Conservation (phyloP, 2,329 filamentous ascomycete genomes). For the Hortaea werneckii region DNA sequence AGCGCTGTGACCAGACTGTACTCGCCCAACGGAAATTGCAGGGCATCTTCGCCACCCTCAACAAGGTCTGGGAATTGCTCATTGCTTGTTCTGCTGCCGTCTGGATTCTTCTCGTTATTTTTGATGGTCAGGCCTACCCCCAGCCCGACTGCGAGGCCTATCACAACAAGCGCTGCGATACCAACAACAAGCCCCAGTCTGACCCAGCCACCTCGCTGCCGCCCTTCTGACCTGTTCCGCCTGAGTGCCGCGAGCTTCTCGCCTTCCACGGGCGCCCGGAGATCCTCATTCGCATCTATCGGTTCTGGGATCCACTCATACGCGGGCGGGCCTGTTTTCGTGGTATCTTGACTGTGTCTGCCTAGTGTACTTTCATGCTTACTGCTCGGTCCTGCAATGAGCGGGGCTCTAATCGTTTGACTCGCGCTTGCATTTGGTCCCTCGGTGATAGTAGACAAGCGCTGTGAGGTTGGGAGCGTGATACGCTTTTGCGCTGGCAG, state of each 20-base stretch:
- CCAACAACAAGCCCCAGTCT: conserved; percentile 28
- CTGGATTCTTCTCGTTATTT: conserved; percentile 6
- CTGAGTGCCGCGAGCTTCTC: conserved; percentile 20
- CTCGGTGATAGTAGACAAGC: conserved; percentile 12
- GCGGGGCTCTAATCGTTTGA: too few relatives aligned
- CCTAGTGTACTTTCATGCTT: background rate
- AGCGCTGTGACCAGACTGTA: conserved; percentile 53
- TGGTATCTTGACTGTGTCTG: conserved; percentile 5
- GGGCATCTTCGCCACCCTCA: conserved; percentile 6
- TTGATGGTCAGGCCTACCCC: conserved; percentile 23
- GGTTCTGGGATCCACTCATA: conserved; percentile 17
- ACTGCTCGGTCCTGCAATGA: background rate
- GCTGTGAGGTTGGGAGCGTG: conserved; percentile 6
- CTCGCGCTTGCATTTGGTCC: background rate
- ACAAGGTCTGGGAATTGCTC: background rate
- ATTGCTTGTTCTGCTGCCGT: conserved; percentile 6
- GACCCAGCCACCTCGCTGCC: conserved; percentile 29
- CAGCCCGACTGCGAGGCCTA: conserved; percentile 30
- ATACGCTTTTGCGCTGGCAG: conserved; percentile 11
- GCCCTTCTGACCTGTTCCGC: conserved; percentile 5
- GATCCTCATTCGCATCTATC: conserved; percentile 5
- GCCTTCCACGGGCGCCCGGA: conserved; percentile 14
- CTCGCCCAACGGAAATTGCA: conserved; percentile 51
- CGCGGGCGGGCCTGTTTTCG: conserved; percentile 15
- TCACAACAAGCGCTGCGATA: conserved; percentile 28